These are phyloP conservation scores for Colletotrichum noveboracense DNA, from an alignment of 2,329 filamentous ascomycete genomes.

Conservation along the genomic window DNA sequence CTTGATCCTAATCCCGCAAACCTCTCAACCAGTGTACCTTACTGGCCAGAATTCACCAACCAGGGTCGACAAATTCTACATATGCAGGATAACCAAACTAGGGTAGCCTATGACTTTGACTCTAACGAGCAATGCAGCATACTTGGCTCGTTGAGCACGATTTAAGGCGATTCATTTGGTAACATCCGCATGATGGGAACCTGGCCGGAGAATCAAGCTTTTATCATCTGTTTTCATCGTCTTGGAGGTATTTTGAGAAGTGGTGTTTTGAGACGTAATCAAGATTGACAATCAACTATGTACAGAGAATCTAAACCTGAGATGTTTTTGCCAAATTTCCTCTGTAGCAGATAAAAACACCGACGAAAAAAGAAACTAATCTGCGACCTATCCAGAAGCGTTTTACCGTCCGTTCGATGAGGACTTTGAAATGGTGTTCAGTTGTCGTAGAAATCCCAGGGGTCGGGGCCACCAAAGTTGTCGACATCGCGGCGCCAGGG, in stretches of 20 bases:
- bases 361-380: neutral
- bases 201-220: neutral
- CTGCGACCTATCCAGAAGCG: neutral
- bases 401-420: neutral
- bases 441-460: neutral
- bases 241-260: neutral
- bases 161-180: neutral
- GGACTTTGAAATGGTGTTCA: neutral
- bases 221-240: neutral
- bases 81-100: neutral
- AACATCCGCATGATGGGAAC: neutral
- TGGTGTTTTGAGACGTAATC: neutral
- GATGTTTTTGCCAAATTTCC: neutral
- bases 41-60: neutral
- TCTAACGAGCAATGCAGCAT: neutral
- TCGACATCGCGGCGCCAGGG: neutral
- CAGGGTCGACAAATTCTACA: neutral
- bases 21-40: neutral
- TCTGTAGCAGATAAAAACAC: neutral
- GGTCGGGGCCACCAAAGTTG: neutral
- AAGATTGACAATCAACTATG: neutral
- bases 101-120: neutral
- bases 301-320: neutral
- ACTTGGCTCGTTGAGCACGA: neutral
- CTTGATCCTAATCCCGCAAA: neutral